Evolutionary conservation across 2,329 filamentous ascomycete genomes (phyloP), one percentile per base, ranked within the genome.

Genomic region (Nannizziopsis arthrosporioides): DNA sequence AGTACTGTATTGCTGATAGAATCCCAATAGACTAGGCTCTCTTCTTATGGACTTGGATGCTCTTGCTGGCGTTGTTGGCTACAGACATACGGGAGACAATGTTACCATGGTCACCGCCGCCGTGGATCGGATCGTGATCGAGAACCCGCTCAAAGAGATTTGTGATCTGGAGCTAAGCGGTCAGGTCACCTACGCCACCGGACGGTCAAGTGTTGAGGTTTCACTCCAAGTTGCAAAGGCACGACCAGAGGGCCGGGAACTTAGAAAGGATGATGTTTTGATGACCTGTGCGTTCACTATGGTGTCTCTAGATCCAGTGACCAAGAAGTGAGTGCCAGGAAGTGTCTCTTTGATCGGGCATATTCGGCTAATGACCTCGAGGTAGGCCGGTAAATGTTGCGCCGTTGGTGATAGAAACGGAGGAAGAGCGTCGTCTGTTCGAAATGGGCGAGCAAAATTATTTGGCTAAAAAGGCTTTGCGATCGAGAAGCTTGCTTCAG

Each of bases 31-130:
- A 46, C 71, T 88, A 6, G 84, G 84, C 0, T 80, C 83, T 0
- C 68, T 89, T 12, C 78, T 89, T 52, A 88, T 88, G 82, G 84
- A 89, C 53, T 73, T 89, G 1, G 84, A 89, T 64, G 84, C 84
- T 0, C 66, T 89, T 6, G 83, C 83, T 0, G 84, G 85, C 8
- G 77, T 88, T 41, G 77, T 89, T 48, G 83, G 84, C 14, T 82
- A 87, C 64, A 84, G 82, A 53, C 80, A 84, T 56, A 81, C 80
- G 0, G 80, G 80, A 14, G 79, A 82, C 45, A 67, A 68, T 38
- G 77, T 81, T 1, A 77, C 75, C 1, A 81, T 77, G 1, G 78
- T 82, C 31, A 82, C 78, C 2, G 78, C 78, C 12, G 77, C 77
- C 15, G 78, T 77, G 49, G 78, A 82, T 57, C 67, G 78, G 43